Evolutionary conservation across 208 protist species (phyloP).

Genomic region (Acanthamoeba royreba): DNA sequence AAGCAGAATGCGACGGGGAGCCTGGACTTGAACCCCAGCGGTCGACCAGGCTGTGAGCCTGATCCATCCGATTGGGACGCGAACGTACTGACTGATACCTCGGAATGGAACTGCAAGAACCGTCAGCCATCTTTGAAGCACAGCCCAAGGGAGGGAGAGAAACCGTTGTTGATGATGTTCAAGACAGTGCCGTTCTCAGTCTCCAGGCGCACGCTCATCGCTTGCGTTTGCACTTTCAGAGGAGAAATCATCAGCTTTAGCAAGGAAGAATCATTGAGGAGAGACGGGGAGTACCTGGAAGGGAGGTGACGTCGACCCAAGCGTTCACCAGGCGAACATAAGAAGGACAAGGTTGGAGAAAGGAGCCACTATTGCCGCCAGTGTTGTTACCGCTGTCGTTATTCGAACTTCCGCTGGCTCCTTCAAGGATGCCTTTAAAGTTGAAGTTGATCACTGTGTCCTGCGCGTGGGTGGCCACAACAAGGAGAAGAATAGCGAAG

Average conservation of each 20-base stretch:
- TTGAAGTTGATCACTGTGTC: not conserved
- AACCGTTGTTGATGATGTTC: not conserved
- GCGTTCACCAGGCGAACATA: not conserved
- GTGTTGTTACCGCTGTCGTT: not conserved
- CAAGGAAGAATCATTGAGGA: no score
- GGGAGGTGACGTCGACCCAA: no score
- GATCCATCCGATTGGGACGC: not conserved
- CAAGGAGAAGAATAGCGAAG: not conserved
- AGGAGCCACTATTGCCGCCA: no score
- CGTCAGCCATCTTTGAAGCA: not conserved
- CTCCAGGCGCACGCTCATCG: not conserved
- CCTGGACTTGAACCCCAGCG: not conserved
- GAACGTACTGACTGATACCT: not conserved
- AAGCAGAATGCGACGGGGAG: not conserved
- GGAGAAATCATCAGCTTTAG: not conserved
- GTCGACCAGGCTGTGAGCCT: not conserved
- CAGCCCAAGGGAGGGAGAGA: not conserved
- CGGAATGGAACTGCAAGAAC: not conserved
- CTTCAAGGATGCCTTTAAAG: not conserved
- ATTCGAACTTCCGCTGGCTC: not conserved
- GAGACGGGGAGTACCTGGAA: no score
- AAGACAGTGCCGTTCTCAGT: not conserved
- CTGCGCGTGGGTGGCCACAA: not conserved
- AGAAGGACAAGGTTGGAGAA: not conserved
- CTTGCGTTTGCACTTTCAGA: not conserved